These are phyloP conservation scores for Chaetomiaceae sp. DNA, from an alignment of 2,329 filamentous ascomycete genomes.

Conservation along the genomic window DNA sequence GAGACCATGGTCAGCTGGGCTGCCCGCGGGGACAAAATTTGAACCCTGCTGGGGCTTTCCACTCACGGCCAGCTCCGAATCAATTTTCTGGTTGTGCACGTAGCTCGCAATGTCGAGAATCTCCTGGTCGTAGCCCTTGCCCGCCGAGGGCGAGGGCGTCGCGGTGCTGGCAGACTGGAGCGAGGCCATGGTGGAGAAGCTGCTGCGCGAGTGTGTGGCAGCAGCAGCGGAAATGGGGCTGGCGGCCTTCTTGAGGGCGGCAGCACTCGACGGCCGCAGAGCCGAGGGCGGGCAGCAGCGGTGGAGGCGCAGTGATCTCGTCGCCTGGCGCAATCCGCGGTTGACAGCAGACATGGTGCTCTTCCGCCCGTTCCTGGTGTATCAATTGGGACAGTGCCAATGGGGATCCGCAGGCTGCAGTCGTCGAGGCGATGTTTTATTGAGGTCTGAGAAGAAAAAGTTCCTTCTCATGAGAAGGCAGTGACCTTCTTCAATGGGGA, in stretches of 20 bases:
- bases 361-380: conserved; percentile 11
- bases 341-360: conserved; percentile 49
- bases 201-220: conserved; percentile 23
- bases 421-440: conserved; percentile 3
- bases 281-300: conserved; percentile 35
- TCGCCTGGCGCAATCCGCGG: conserved; percentile 51
- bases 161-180: conserved; percentile 43
- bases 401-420: conserved; percentile 1
- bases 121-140: conserved; percentile 76
- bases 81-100: conserved; percentile 85
- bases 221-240: conserved; percentile 30
- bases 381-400: conserved; percentile 24
- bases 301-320: conserved; percentile 49
- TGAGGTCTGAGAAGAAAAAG: background rate
- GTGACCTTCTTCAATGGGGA: conserved; percentile 6
- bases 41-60: background rate
- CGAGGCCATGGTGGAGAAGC: conserved; percentile 48
- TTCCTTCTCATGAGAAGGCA: background rate
- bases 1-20: conserved; percentile 12
- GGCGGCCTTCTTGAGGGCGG: conserved; percentile 32
- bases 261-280: conserved; percentile 35
- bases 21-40: conserved; percentile 22
- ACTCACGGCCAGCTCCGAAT: conserved; percentile 88
- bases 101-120: conserved; percentile 94
- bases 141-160: conserved; percentile 39